Evolutionary conservation across 805 yeast genomes (phyloP), one percentile per base, ranked within the genome.

Genomic region (Yarrowia bubula): DNA sequence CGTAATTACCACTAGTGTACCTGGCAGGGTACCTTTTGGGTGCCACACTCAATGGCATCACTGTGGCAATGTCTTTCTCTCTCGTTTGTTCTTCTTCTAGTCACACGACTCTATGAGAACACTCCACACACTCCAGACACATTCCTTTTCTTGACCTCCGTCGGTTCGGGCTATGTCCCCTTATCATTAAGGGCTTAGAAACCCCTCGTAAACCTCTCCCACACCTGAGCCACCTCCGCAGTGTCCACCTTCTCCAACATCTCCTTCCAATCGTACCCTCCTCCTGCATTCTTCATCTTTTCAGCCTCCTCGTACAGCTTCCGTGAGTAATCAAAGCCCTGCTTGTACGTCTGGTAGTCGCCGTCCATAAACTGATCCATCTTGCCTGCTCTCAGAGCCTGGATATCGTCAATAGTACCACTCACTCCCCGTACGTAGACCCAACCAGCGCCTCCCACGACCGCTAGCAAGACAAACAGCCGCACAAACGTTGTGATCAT

Each of bases 391-490:
- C 64, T 32, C 33, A 58, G 28, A 2, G 51, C 51, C 33, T 42
- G 41, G 31, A 58, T 32, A 18, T 58, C 64, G 10, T 43, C 42
- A n/a, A 58, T 4, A 2, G 64, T 58, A 10, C 64, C 64, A 22
- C n/a, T 18, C n/a, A 58, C 41, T 13, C 64, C 64, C 6, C 64
- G 53, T 2, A 58, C 64, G 35, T 58, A 58, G 22, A 58, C 43
- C 64, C 64, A 58, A 1, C 64, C 64, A 3, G 43, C 43, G 0
- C 15, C 50, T 38, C 60, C 50, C 6, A 41, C 64, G n/a, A 65
- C 68, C n/a, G 43, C 69, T 31, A 65, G 65, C 33, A 58, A 60
- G 15, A 69, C 67, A 22, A 66, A 67, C 46, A 60, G 22, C 41
- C 43, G 65, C 38, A 41, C 62, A 37, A 66, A 67, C 32, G 64